phyloP scores from a whole-genome alignment of 257 asterid species.

The Buddleja alternifolia region DNA sequence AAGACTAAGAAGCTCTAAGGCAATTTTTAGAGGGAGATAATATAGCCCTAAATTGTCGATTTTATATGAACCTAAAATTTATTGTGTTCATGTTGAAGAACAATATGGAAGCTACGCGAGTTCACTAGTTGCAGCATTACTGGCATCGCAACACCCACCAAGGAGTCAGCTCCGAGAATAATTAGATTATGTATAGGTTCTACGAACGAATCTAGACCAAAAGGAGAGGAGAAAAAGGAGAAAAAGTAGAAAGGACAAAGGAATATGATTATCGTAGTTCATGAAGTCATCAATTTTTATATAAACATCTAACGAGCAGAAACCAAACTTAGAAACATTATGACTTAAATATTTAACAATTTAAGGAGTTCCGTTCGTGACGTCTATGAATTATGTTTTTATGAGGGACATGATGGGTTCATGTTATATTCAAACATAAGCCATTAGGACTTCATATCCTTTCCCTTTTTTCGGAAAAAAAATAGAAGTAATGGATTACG shows the following conservation, averaged over 20 bases:
- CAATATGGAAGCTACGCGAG: background rate
- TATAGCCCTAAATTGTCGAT: background rate
- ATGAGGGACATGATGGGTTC: background rate
- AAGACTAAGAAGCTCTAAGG: constrained; percentile 1
- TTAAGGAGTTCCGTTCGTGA: background rate
- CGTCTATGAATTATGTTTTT: background rate
- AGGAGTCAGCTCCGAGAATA: constrained; percentile 5
- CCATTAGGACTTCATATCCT: background rate
- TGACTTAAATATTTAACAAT: background rate
- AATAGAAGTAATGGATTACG: background rate
- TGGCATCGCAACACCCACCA: too few species aligned
- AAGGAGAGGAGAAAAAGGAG: background rate
- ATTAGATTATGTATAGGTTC: background rate
- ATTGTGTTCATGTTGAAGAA: background rate
- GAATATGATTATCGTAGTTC: background rate
- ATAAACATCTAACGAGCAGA: too few species aligned
- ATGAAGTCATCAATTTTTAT: background rate
- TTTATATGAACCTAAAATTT: background rate
- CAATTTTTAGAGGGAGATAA: background rate
- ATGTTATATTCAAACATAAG: background rate
- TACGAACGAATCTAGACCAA: background rate
- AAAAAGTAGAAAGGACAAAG: background rate
- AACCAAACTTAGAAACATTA: background rate
- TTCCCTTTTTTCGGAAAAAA: background rate
- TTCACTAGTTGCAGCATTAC: constrained; percentile 1